Percentiles rank a stretch among this genome's conserved stretches.
Conservation (phyloP, 257 asterid species). For the Cordia subcordata region DNA sequence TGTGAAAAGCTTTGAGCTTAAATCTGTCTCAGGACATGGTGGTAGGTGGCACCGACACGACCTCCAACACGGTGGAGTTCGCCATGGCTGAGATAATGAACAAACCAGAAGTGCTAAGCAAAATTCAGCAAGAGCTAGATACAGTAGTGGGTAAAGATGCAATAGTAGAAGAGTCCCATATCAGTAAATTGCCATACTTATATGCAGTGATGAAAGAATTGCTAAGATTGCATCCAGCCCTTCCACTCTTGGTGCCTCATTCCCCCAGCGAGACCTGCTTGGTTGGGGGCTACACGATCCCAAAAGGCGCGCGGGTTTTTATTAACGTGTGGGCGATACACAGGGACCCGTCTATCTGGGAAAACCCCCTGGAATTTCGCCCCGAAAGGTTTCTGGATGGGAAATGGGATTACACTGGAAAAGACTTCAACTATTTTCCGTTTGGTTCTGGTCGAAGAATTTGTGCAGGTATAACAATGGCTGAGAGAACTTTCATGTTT, state of each 20-base stretch:
- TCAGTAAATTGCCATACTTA: constrained; percentile 42
- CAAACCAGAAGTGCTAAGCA: constrained; percentile 38
- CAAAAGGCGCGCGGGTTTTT: constrained; percentile 54
- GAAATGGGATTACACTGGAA: constrained; percentile 49
- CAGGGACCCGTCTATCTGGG: constrained; percentile 50
- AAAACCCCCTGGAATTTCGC: constrained; percentile 36
- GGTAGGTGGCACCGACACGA: constrained; percentile 75
- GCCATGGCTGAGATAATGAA: constrained; percentile 68
- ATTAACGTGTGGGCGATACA: constrained; percentile 71
- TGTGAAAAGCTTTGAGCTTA: no score
- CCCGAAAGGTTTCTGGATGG: constrained; percentile 48
- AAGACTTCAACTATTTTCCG: constrained; percentile 49
- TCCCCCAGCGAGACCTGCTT: constrained; percentile 47
- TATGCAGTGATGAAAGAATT: constrained; percentile 52
- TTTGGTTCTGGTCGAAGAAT: constrained; percentile 71
- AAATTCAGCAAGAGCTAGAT: constrained; percentile 49
- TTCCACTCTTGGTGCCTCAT: constrained; percentile 68
- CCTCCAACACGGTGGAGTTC: constrained; percentile 57
- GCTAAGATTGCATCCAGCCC: constrained; percentile 52
- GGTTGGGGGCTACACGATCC: constrained; percentile 44
- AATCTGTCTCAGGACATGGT: constrained; percentile 69
- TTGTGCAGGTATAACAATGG: constrained; percentile 61
- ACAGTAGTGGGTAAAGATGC: constrained; percentile 35
- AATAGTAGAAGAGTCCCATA: constrained; percentile 51
- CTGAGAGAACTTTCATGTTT: constrained; percentile 59